Base-by-base conservation (phyloP, 371 early-diverging fungal species). In the Saksenaea vasiformis region DNA sequence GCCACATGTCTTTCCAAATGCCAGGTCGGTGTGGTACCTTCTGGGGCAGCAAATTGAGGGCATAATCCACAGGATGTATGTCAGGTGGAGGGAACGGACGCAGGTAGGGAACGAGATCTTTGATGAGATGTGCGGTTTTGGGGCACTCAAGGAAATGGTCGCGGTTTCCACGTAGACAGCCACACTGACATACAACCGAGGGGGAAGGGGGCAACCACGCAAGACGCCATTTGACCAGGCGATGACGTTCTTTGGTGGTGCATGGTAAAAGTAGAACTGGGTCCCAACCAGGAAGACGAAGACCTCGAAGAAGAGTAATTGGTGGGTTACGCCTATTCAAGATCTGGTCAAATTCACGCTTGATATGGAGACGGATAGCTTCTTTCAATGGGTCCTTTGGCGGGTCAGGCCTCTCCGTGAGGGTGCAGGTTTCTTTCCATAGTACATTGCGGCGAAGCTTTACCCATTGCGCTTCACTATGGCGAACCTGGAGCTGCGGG, bases 221-320 rank as follows among this genome's bases (percentile, higher is more conserved):
- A 44, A 60, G 26, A 19, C 60, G 51, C 60, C 60, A 60, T 27
- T 60, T 37, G 11, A 59, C 17, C 22, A 59, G 44, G 3, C 60
- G 60, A 24, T 60, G 60, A 1, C 51, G 60, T 19, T 38, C 44
- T 14, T n/a, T 26, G 10, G 5, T 34, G 24, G 44, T 11, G 11
- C 10, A 26, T 0, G 60, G 60, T 10, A 60, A 34, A 14, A 28
- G 47, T 10, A 47, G 11, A 28, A 60, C 24, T 28, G 60, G 60
- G 22, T 60, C 60, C 15, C n/a, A 24, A 9, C 2, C 31, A 31
- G 31, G 31, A 31, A 31, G 31, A 31, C 31, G 7, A 7, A 31
- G 31, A 31, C 31, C 31, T 4, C 31, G 31, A 7, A 31, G 2
- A 7, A 31, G 2, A 4, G 31, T 31, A 31, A 31, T 31, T 2